Conservation (phyloP, 345 rosid species). For the Excoecaria cochinchinensis region DNA sequence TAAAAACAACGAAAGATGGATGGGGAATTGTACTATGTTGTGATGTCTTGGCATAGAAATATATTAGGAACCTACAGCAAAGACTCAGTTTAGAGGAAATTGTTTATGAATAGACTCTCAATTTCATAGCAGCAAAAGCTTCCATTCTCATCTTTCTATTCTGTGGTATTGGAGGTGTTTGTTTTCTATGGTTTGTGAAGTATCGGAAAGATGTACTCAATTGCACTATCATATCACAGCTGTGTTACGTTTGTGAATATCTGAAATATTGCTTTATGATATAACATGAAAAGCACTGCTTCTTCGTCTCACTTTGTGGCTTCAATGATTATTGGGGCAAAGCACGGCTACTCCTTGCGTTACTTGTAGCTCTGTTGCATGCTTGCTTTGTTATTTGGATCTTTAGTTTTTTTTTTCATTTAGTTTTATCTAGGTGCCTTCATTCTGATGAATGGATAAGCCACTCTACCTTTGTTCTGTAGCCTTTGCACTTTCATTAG, state of each 20-base stretch:
- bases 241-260: constrained; percentile 44
- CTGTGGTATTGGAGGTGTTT: constrained; percentile 36
- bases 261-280: constrained; percentile 42
- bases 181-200: constrained; percentile 42
- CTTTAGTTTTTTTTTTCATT: too few relatives aligned
- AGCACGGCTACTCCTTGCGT: constrained; percentile 35
- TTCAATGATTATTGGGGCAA: constrained; percentile 42
- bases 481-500: constrained; percentile 21
- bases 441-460: too few relatives aligned
- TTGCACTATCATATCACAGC: constrained; percentile 43
- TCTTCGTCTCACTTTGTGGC: constrained; percentile 34
- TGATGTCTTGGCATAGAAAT: too few relatives aligned
- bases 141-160: too few relatives aligned
- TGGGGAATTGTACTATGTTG: too few relatives aligned
- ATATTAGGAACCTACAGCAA: too few relatives aligned
- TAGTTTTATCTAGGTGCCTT: too few relatives aligned
- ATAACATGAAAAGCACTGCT: constrained; percentile 29
- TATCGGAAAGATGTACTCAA: constrained; percentile 38
- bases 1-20: too few relatives aligned
- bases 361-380: constrained; percentile 40
- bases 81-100: too few relatives aligned
- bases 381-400: constrained; percentile 48
- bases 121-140: too few relatives aligned
- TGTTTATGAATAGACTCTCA: too few relatives aligned
- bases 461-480: too few relatives aligned